Percentiles rank a stretch among this genome's conserved stretches.
Evolutionary conservation across 1,139 yeast species (phyloP).

Genomic region (Saccharomyces hybrid): DNA sequence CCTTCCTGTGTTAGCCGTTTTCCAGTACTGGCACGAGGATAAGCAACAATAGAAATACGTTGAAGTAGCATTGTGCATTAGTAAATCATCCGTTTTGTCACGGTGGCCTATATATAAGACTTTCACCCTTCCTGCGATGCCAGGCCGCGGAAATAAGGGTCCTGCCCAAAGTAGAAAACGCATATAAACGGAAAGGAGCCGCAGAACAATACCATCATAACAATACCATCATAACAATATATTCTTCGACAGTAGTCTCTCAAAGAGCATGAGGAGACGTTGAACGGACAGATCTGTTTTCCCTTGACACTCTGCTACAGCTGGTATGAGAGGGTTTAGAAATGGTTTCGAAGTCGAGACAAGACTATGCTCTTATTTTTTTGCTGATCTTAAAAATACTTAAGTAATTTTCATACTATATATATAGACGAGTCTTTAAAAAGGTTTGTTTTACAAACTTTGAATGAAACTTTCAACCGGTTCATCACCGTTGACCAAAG

Average conservation of each 20-base stretch:
- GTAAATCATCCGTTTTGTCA: not conserved
- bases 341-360: not conserved
- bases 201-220: too few species aligned
- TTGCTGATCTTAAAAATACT: not conserved
- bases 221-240: too few species aligned
- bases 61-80: not conserved
- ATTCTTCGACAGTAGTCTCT: slow-evolving; percentile 9
- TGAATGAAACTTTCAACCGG: slow-evolving; percentile 26
- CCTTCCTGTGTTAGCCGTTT: not conserved
- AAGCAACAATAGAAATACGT: not conserved
- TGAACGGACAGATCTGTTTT: slow-evolving; percentile 11
- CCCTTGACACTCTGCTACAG: slow-evolving; percentile 17
- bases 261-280: slow-evolving; percentile 15
- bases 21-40: not conserved
- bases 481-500: slow-evolving; percentile 32
- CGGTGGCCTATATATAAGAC: too few species aligned
- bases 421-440: not conserved
- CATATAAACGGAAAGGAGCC: too few species aligned
- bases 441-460: slow-evolving; percentile 6
- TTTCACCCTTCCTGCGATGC: too few species aligned
- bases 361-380: not conserved
- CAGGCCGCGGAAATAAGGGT: too few species aligned
- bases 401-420: not conserved
- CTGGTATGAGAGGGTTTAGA: slow-evolving; percentile 17
- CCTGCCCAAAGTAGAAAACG: too few species aligned